Evolutionary conservation across 306 rosid species (phyloP), one percentile per base, ranked within the genome.

Genomic region (Erythrophleum fordii): DNA sequence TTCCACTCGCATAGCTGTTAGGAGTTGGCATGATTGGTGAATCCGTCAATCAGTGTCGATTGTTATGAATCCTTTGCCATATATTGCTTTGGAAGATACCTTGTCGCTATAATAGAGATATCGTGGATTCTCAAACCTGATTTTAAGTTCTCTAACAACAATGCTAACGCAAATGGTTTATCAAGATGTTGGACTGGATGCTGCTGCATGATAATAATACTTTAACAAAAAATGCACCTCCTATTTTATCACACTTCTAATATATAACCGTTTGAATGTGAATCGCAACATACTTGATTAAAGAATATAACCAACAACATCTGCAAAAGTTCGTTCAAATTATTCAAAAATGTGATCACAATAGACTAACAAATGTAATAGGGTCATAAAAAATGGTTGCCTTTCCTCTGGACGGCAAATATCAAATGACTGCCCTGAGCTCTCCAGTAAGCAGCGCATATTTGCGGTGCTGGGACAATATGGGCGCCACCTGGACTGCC

Each of bases 381-480:
- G 76, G 51, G 52, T 52, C n/a, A 35, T 28, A 39, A 72, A 71
- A 82, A 77, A 48, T 25, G 28, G 61, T 23, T 49, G 70, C 64
- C 75, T 67, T 80, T 49, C 68, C 64, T 60, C 35, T 64, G 61
- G 51, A 66, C 69, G 66, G 20, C 61, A 71, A 76, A 31, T 34
- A 53, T 91, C 77, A 85, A 79, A 86, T 26, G 65, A 90, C 78
- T 4, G 73, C 31, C 52, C 94, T 86, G 68, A 95, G 96, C 85
- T 93, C 98, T 85, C 92, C 99, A 0, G 97, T 91, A 41, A 73
- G 90, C 79, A 93, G 82, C 0, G 97, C 87, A 39, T 85, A 82
- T 83, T 90, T 86, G 66, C 89, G 89, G 84, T 93, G 99, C 82
- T 83, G 90, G 42, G 97, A 90, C 89, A 95, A 83, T 64, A 88